A percentile compares a stretch with the other conserved stretches of the same genome.
Evolutionary conservation across 139 green algal species (phyloP).

Genomic region (Marvania coccoides): DNA sequence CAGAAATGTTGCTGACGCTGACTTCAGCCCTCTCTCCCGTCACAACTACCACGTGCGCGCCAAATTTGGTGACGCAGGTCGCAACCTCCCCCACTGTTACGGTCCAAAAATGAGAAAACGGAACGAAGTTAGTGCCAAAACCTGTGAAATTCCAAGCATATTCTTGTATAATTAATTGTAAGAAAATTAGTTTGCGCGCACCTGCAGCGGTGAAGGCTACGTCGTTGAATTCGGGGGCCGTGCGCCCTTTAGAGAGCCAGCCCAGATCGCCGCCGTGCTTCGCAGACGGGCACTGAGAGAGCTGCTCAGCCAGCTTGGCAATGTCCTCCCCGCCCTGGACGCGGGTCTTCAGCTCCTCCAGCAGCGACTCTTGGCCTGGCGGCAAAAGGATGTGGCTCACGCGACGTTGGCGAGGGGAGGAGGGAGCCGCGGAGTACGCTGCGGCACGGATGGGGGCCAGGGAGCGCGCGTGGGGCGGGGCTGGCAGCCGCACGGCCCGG

Average conservation of each 20-base stretch:
- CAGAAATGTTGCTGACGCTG: not conserved
- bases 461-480: too few relatives aligned
- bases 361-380: not conserved
- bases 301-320: not conserved
- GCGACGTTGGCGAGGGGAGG: not conserved
- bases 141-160: too few relatives aligned
- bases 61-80: slow-evolving; percentile 1
- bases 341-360: not conserved
- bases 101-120: too few relatives aligned
- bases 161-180: too few relatives aligned
- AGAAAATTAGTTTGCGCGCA: too few relatives aligned
- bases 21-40: not conserved
- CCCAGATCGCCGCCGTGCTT: not conserved
- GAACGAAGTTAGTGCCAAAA: too few relatives aligned
- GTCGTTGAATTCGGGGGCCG: slow-evolving; percentile 1
- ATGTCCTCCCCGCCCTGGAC: not conserved
- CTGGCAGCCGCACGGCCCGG: too few relatives aligned
- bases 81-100: not conserved
- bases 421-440: too few relatives aligned
- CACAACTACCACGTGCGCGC: not conserved
- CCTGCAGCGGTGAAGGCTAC: not conserved
- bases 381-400: slow-evolving; percentile 1
- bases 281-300: not conserved
- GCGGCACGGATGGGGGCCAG: too few relatives aligned
- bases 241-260: slow-evolving; percentile 8